Conservation (phyloP, 805 yeast genomes). For the Metschnikowia orientalis region DNA sequence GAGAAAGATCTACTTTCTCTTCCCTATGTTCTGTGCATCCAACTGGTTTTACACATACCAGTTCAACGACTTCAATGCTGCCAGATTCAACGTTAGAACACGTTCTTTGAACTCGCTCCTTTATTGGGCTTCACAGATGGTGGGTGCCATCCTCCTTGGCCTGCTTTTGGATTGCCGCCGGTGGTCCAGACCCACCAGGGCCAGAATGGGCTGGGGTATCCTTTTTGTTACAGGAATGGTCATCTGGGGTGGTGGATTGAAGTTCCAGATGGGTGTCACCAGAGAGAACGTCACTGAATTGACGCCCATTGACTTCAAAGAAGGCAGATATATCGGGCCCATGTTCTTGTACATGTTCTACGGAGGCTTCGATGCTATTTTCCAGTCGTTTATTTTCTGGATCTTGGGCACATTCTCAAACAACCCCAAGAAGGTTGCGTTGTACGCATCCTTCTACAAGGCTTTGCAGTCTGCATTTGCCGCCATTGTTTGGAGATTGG, state of each 20-base stretch:
- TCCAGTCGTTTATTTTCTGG: conserved; percentile 58
- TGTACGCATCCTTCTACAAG: conserved; percentile 60
- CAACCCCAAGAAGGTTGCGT: conserved; percentile 50
- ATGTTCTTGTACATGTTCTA: conserved; percentile 60
- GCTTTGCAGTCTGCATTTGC: conserved; percentile 63
- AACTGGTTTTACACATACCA: conserved; percentile 68
- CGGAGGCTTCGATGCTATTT: conserved; percentile 56
- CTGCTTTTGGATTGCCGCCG: conserved; percentile 41
- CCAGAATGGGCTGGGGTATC: conserved; percentile 41
- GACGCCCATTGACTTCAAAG: conserved; percentile 43
- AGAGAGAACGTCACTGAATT: conserved; percentile 31
- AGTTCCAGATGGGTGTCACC: conserved; percentile 41
- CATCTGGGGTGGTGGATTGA: conserved; percentile 59
- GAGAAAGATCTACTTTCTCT: conserved; percentile 44
- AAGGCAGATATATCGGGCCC: conserved; percentile 49
- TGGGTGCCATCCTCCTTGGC: conserved; percentile 52
- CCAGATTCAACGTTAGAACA: conserved; percentile 53
- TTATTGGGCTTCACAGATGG: conserved; percentile 58
- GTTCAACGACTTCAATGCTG: conserved; percentile 54
- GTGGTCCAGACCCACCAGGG: conserved; percentile 43
- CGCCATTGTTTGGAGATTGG: conserved; percentile 57
- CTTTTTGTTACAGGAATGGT: conserved; percentile 39
- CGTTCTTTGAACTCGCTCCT: conserved; percentile 58
- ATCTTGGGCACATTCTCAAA: conserved; percentile 56
- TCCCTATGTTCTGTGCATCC: conserved; percentile 61